Evolutionary conservation across 768 basidiomycete species (phyloP), one percentile per base, ranked within the genome.

Genomic region (Mycena galopus): DNA sequence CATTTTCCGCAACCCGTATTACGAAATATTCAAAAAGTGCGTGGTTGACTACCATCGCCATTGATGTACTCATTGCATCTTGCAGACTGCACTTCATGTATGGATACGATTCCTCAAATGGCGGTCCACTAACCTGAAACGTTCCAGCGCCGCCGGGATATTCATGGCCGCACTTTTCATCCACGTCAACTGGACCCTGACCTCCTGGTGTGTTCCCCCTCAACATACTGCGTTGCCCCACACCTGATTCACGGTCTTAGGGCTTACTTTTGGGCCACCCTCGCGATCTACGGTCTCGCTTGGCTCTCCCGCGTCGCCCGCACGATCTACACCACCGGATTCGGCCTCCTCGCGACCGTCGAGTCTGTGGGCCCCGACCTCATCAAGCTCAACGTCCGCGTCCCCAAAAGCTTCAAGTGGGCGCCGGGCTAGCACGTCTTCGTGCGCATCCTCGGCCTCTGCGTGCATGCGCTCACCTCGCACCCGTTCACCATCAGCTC

Each of bases 401-500:
- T n/a, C n/a, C n/a, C n/a, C n/a, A n/a, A n/a, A n/a, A n/a, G 75
- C 23, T 70, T 82, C 65, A 76, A 50, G 55, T 83, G 84, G 83
- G 35, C 59, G 5, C 79, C 82, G 1, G 82, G 82, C 32, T 80
- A 84, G 65, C 80, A 79, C 29, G 78, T 78, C 47, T 76, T 78
- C 69, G 67, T 78, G 42, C 73, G 75, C 33, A 37, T 75, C 68
- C 53, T 76, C n/a, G 70, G 74, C 32, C 63, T 74, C 25, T 74
- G 73, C 21, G 68, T 76, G 6, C 74, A 78, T 44, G 69, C 80
- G 4, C 70, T 80, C 62, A 78, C 78, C 39, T 79, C 81, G 32
- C 83, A 83, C 70, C 83, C 83, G 6, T 82, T 82, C 76, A 82
- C 82, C 35, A 77, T 82, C 55, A 74, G 79, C 27, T 79, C 79